These are phyloP conservation scores for Chaetomium tenue DNA, from an alignment of 495 filamentous ascomycete species.

Conservation along the genomic window DNA sequence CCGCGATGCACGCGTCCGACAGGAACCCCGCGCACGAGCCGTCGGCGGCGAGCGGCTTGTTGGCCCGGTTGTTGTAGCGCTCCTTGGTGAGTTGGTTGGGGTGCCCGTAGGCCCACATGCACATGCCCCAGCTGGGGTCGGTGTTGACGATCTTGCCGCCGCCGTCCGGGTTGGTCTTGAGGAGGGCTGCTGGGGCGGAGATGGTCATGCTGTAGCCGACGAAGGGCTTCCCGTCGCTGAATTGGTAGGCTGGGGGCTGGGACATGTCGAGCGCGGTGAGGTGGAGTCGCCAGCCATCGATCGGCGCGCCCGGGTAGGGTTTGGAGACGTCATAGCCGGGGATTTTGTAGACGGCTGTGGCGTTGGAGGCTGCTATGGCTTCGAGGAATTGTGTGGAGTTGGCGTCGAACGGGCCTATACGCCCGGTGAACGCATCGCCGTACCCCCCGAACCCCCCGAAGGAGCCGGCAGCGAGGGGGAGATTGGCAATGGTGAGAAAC, in stretches of 20 bases:
- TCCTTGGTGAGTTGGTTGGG: not conserved
- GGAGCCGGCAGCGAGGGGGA: not conserved
- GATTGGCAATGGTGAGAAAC: not conserved
- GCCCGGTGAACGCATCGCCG: not conserved
- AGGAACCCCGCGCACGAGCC: slow-evolving; percentile 20
- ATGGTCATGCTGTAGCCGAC: slow-evolving; percentile 17
- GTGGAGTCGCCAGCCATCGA: slow-evolving; percentile 19
- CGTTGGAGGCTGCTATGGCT: slow-evolving; percentile 13
- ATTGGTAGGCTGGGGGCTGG: not conserved
- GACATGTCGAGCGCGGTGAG: slow-evolving; percentile 17
- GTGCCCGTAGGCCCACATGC: slow-evolving; percentile 15
- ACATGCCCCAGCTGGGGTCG: slow-evolving; percentile 23
- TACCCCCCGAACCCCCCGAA: slow-evolving; percentile 15
- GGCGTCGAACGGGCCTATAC: slow-evolving; percentile 17
- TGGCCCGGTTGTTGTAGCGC: slow-evolving; percentile 14
- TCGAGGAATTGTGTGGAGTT: slow-evolving; percentile 17
- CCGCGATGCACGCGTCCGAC: slow-evolving; percentile 17
- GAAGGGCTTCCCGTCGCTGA: not conserved
- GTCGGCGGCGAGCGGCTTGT: slow-evolving; percentile 16
- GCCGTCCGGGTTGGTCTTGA: not conserved
- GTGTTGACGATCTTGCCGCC: slow-evolving; percentile 13
- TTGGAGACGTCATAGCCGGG: slow-evolving; percentile 21
- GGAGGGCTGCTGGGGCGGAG: slow-evolving; percentile 6
- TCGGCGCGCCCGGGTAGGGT: slow-evolving; percentile 16
- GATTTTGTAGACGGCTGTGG: slow-evolving; percentile 15